Percentiles rank a stretch among this genome's conserved stretches.
phyloP scores from a whole-genome alignment of 202 grass and related monocot species.

The Setaria italica region DNA sequence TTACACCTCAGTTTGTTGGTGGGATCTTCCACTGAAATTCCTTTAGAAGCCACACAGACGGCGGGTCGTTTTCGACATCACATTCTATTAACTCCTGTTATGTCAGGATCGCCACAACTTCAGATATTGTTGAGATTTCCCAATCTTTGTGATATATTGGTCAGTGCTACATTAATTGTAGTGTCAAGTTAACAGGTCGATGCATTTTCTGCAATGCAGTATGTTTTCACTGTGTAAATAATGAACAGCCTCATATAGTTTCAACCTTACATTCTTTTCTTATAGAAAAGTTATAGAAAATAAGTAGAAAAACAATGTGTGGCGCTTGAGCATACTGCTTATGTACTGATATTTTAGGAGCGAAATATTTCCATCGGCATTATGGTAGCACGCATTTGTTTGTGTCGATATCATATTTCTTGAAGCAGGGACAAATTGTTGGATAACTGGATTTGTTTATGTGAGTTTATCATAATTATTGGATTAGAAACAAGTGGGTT shows the following conservation, averaged over 20 bases:
- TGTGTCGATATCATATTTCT: constrained; percentile 25
- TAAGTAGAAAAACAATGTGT: neutral
- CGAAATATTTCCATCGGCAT: neutral
- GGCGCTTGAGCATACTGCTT: neutral
- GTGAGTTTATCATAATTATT: neutral
- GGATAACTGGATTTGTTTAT: neutral
- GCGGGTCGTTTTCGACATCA: constrained; percentile 13
- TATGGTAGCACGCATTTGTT: neutral
- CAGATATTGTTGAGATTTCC: constrained; percentile 33
- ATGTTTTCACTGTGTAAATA: neutral
- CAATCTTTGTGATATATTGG: constrained; percentile 20
- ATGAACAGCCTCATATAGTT: neutral
- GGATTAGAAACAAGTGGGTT: constrained; percentile 23
- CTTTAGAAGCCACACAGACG: constrained; percentile 21
- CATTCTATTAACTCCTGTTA: constrained; percentile 30
- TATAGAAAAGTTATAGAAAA: neutral
- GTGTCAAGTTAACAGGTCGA: neutral
- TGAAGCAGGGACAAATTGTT: neutral
- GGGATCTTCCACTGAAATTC: constrained; percentile 38
- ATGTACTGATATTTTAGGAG: neutral
- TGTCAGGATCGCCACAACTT: neutral
- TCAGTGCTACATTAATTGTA: constrained; percentile 36
- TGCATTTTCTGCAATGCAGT: neutral
- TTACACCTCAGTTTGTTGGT: constrained; percentile 40
- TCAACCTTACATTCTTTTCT: neutral